These are phyloP conservation scores for Nemania sp. DNA, from an alignment of 2,329 filamentous ascomycete species.

Conservation along the genomic window DNA sequence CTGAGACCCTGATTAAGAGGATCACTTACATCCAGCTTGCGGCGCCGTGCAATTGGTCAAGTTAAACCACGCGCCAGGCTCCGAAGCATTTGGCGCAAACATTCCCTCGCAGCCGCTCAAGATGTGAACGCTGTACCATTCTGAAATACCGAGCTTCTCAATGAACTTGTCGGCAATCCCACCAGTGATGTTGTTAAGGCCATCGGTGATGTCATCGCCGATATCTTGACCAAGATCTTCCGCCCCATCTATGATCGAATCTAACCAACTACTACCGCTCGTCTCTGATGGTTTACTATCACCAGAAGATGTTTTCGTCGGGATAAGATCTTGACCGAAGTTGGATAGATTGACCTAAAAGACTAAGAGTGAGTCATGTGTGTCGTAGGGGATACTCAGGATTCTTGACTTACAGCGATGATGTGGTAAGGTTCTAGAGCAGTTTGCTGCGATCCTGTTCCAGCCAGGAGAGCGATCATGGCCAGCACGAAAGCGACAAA, in stretches of 20 bases:
- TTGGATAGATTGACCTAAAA: constrained; percentile 47
- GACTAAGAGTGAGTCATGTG: neutral
- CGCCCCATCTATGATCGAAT: constrained; percentile 31
- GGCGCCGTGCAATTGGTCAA: constrained; percentile 50
- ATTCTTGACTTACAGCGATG: constrained; percentile 39
- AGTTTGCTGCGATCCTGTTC: constrained; percentile 41
- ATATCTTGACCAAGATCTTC: constrained; percentile 40
- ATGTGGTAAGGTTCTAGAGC: constrained; percentile 46
- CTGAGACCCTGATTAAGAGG: neutral
- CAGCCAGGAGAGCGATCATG: constrained; percentile 44
- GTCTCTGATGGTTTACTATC: constrained; percentile 32
- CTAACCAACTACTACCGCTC: constrained; percentile 29
- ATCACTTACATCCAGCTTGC: constrained; percentile 43
- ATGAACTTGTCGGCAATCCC: constrained; percentile 46
- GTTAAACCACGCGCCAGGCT: constrained; percentile 43
- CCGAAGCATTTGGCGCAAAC: constrained; percentile 50
- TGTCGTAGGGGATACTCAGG: neutral
- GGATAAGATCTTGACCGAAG: constrained; percentile 45
- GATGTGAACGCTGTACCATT: constrained; percentile 57
- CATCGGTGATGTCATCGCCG: constrained; percentile 43
- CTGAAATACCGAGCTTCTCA: constrained; percentile 49
- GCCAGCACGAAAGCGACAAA: constrained; percentile 42
- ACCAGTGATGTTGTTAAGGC: constrained; percentile 46
- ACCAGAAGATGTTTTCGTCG: constrained; percentile 32
- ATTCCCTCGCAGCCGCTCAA: constrained; percentile 52